Evolutionary conservation across 805 yeast species (phyloP), one percentile per base, ranked within the genome.

Genomic region (Kurtzmaniella cleridarum): DNA sequence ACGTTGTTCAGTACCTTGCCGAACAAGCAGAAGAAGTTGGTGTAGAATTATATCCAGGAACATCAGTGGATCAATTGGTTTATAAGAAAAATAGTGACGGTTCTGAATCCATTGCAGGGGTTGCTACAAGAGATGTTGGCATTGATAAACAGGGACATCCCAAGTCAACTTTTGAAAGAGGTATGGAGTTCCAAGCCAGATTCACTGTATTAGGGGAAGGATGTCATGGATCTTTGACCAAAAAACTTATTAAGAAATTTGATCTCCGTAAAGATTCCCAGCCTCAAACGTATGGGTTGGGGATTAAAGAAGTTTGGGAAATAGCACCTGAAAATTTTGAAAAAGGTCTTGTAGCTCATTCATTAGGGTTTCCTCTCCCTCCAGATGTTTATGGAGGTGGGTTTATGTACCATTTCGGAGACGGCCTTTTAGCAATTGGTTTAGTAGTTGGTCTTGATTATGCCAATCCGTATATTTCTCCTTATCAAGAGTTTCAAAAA

Each of bases 281-380:
- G 37, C 81, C 81, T 14, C 98, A 93, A 66, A 89, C 98, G 0
- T 93, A 93, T 62, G 99, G 98, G 10, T 60, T 93, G 17, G 99
- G 99, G 29, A 75, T 93, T 42, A 93, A 93, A 59, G 99, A 93
- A 63, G 91, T 93, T 5, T 93, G 99, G 99, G 89, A 91, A 59
- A 95, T 93, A 11, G 71, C 75, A 17, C 88, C 91, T 8, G 85
- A 79, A 35, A 84, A 85, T 45, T 91, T 86, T 66, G 73, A 78
- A 41, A 73, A 75, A 47, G 98, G 98, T 1, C 78, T 67, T 44
- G 90, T 87, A 14, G 79, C 84, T 1, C 99, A 93, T 59, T 72
- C 95, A 0, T 65, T 93, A 73, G 99, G 98, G 2, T 89, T 73
- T 57, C 99, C 99, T 10, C 65, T 93, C 44, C 55, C 76, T 11